Conservation (phyloP, 345 rosid species). For the Jatropha curcas region DNA sequence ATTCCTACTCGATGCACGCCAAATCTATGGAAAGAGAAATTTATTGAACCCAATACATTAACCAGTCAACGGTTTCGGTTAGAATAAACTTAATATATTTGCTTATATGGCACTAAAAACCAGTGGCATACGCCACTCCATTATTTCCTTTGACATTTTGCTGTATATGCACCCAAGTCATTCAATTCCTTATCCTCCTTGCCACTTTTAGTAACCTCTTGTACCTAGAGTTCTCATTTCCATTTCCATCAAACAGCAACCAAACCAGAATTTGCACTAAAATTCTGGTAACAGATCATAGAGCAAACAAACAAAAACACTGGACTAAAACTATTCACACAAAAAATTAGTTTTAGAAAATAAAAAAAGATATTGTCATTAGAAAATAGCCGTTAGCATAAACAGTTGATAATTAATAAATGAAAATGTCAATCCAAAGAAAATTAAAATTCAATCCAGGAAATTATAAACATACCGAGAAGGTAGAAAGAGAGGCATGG, state of each 20-base stretch:
- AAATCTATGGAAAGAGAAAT: too few relatives aligned
- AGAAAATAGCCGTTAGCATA: neutral
- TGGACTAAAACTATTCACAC: neutral
- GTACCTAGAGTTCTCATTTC: neutral
- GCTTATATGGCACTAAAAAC: neutral
- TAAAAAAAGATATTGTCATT: neutral
- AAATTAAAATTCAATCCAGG: neutral
- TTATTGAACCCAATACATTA: slow-evolving; percentile 1
- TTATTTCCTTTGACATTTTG: slow-evolving; percentile 2
- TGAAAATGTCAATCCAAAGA: neutral
- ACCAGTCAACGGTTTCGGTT: neutral
- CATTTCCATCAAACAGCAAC: neutral
- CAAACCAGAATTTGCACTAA: neutral
- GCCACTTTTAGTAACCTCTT: neutral
- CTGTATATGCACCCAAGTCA: neutral
- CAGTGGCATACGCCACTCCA: neutral
- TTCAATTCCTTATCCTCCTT: neutral
- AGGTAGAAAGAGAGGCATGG: slow-evolving; percentile 65
- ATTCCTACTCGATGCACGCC: too few relatives aligned
- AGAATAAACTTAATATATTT: neutral
- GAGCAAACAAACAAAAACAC: neutral
- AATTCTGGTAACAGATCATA: neutral
- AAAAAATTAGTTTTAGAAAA: neutral
- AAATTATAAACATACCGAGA: slow-evolving; percentile 58
- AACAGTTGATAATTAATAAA: neutral